These are phyloP conservation scores for Ogataea haglerorum DNA, from an alignment of 805 yeast genomes.

Conservation along the genomic window DNA sequence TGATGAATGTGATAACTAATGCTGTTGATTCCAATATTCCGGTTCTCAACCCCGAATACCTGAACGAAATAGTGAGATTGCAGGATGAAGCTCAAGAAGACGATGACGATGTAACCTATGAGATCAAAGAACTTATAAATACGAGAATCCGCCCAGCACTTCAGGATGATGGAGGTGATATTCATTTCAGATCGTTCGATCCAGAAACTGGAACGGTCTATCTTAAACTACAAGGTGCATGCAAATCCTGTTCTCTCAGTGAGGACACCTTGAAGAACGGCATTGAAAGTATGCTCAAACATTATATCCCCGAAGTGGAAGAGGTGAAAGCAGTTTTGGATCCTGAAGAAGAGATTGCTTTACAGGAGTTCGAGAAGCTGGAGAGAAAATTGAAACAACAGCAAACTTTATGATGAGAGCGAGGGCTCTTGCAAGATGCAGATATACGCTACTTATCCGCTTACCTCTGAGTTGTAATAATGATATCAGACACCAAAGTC, in stretches of 20 bases:
- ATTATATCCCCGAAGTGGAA: conserved; percentile 65
- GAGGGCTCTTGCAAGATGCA: not conserved
- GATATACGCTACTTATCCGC: conserved; percentile 1
- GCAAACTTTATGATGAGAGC: not conserved
- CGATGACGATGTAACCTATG: conserved; percentile 62
- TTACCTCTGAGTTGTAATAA: too few species aligned
- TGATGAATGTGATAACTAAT: conserved; percentile 25
- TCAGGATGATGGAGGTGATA: conserved; percentile 75
- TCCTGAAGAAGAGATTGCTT: conserved; percentile 53
- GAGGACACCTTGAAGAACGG: conserved; percentile 66
- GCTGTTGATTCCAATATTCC: conserved; percentile 28
- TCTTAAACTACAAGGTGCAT: conserved; percentile 63
- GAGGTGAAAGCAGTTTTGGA: conserved; percentile 43
- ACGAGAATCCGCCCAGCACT: conserved; percentile 71
- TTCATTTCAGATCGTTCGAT: conserved; percentile 61
- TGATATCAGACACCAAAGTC: too few species aligned
- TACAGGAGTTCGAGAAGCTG: conserved; percentile 79
- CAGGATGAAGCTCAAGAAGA: conserved; percentile 43
- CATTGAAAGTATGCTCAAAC: conserved; percentile 66
- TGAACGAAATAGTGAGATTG: conserved; percentile 20
- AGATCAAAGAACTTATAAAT: conserved; percentile 66
- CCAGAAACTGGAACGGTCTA: conserved; percentile 53
- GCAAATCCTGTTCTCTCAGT: conserved; percentile 67
- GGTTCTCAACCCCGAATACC: conserved; percentile 22
- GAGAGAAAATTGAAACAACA: conserved; percentile 52